Evolutionary conservation across 176 grass and related monocot genomes (phyloP).

Genomic region (Bolboschoenus planiculmis): DNA sequence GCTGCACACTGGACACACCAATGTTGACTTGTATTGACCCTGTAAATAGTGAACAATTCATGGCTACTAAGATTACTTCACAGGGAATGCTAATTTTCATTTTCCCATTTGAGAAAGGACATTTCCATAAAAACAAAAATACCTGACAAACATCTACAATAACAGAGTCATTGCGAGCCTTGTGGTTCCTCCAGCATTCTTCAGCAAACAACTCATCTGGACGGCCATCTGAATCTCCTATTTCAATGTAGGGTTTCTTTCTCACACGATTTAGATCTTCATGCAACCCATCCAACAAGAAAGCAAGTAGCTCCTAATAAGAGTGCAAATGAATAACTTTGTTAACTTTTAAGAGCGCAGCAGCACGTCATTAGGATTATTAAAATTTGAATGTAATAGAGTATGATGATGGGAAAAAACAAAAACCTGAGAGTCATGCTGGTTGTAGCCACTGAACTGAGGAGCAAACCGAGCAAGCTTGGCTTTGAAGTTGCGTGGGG

Average conservation of each 20-base stretch:
- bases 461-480: constrained; percentile 95
- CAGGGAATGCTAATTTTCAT: background rate
- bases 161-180: constrained; percentile 94
- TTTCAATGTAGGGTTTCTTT: constrained; percentile 97
- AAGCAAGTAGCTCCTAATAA: constrained; percentile 81
- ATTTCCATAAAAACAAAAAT: background rate
- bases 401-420: background rate
- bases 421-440: constrained; percentile 98
- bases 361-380: background rate
- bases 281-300: constrained; percentile 95
- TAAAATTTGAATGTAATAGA: background rate
- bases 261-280: constrained; percentile 99
- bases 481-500: constrained; percentile 79
- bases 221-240: constrained; percentile 77
- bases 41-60: constrained; percentile 40
- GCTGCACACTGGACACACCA: constrained; percentile 79
- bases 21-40: constrained; percentile 98
- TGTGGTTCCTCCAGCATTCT: constrained; percentile 93
- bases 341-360: background rate
- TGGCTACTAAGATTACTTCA: background rate
- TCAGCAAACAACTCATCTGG: constrained; percentile 81
- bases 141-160: constrained; percentile 99
- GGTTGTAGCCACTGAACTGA: constrained; percentile 98
- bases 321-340: constrained; percentile 17
- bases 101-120: background rate